Evolutionary conservation across 768 basidiomycete species (phyloP), one percentile per base, ranked within the genome.

Genomic region (Lentinula sp.): DNA sequence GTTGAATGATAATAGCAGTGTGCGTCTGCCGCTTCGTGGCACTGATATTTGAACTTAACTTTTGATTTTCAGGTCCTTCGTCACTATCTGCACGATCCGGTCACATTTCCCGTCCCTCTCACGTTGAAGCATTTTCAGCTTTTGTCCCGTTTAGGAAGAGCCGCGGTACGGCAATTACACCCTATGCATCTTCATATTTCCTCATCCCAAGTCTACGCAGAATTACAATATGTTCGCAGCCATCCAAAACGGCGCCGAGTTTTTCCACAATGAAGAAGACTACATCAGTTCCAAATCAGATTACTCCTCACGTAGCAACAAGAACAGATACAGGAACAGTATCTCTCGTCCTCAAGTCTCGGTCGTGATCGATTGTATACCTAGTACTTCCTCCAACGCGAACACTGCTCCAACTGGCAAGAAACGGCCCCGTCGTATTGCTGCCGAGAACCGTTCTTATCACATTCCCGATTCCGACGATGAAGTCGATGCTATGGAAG

Each of bases 91-190:
- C 65, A 70, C 61, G 67, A 45, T 62, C 65, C 68, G 42, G 45
- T 64, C 23, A 59, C 67, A 31, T 63, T 66, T 6, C 82, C 76
- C 48, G 87, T 91, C 31, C 90, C 89, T 21, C 68, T 91, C 35
- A 91, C 89, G 5, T 73, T 92, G 55, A 85, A 88, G 66, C 89
- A 90, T 66, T 92, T 92, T 74, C 81, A 84, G 68, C 67, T 87
- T n/a, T 77, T 92, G 51, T 89, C 89, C 3, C 81, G 79, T 48
- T 72, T 92, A 16, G 88, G 88, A 18, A 78, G 78, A 62, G 72
- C 78, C 32, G 83, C 86, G 8, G 87, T 87, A 67, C 66, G 87
- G 71, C 40, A 57, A n/a, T 23, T 39, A 21, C 23, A 15, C n/a
- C 42, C 4, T 6, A 35, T 35, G 35, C 43, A 10, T 18, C 37